A percentile compares a stretch with the other conserved stretches of the same genome.
Evolutionary conservation across 2,329 filamentous ascomycete genomes (phyloP).

Genomic region (Biscogniauxia sp.): DNA sequence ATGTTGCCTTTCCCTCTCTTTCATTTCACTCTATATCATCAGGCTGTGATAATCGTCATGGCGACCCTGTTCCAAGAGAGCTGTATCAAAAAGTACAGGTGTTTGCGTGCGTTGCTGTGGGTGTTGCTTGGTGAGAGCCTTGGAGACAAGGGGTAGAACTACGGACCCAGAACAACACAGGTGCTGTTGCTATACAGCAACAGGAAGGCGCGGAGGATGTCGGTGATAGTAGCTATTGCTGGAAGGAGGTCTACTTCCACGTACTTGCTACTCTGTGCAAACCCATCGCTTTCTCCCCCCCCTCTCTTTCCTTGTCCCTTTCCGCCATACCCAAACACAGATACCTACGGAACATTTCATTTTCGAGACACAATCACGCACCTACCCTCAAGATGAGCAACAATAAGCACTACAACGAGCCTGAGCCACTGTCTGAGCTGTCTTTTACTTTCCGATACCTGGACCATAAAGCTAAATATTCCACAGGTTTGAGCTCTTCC

Average conservation of each 20-base stretch:
- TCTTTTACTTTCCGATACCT: conserved; percentile 7
- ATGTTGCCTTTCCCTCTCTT: background rate
- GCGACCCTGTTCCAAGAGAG: too few relatives aligned
- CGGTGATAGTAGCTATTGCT: background rate
- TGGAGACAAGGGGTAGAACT: too few relatives aligned
- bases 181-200: background rate
- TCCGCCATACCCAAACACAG: background rate
- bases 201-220: background rate
- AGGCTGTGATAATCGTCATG: too few relatives aligned
- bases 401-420: conserved; percentile 14
- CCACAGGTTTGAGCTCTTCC: conserved; percentile 84
- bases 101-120: too few relatives aligned
- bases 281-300: background rate
- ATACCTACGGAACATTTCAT: conserved; percentile 18
- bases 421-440: conserved; percentile 7
- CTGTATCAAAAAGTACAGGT: too few relatives aligned
- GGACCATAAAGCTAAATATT: conserved; percentile 18
- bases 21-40: background rate
- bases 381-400: conserved; percentile 15
- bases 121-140: too few relatives aligned
- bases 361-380: background rate
- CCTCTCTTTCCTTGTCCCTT: background rate
- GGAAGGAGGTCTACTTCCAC: background rate
- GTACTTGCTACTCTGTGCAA: background rate
- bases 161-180: background rate